phyloP scores from a whole-genome alignment of 2,329 filamentous ascomycete species.

The Clarireedia monteithiana region DNA sequence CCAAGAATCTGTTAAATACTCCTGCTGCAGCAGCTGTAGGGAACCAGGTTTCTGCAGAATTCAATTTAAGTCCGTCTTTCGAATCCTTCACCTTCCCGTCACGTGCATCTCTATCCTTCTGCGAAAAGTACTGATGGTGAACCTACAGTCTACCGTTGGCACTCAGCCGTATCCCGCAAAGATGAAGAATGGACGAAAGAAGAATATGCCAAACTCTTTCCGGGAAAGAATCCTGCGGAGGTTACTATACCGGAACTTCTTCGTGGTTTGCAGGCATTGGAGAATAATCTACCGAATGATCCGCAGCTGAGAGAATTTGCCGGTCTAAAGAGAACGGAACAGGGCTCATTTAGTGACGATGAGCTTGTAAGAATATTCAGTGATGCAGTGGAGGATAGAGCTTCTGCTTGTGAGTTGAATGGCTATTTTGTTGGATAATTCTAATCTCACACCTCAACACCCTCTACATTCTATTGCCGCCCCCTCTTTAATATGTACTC shows the following conservation, averaged over 20 bases:
- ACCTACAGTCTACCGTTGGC: too few relatives aligned
- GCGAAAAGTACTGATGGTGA: too few relatives aligned
- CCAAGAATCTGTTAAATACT: conserved; percentile 37
- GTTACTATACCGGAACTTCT: conserved; percentile 55
- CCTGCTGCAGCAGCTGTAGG: conserved; percentile 48
- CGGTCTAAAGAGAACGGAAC: conserved; percentile 51
- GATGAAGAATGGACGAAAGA: conserved; percentile 61
- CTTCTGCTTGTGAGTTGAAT: too few relatives aligned
- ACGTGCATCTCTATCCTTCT: too few relatives aligned
- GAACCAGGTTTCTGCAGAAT: conserved; percentile 57
- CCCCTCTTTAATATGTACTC: too few relatives aligned
- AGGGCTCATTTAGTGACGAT: conserved; percentile 68
- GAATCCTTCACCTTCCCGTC: conserved; percentile 34
- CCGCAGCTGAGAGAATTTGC: conserved; percentile 38
- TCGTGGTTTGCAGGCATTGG: conserved; percentile 54
- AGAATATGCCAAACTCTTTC: conserved; percentile 50
- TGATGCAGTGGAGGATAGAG: conserved; percentile 38
- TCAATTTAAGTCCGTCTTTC: conserved; percentile 67
- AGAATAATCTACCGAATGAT: conserved; percentile 53
- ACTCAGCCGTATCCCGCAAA: conserved; percentile 42
- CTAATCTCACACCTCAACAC: too few relatives aligned
- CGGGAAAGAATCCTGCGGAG: conserved; percentile 40
- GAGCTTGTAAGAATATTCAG: conserved; percentile 65
- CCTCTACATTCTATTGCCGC: too few relatives aligned
- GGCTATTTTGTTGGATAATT: too few relatives aligned